Base-by-base conservation (phyloP, 129 eudicot species). In the Flaveria brownii region DNA sequence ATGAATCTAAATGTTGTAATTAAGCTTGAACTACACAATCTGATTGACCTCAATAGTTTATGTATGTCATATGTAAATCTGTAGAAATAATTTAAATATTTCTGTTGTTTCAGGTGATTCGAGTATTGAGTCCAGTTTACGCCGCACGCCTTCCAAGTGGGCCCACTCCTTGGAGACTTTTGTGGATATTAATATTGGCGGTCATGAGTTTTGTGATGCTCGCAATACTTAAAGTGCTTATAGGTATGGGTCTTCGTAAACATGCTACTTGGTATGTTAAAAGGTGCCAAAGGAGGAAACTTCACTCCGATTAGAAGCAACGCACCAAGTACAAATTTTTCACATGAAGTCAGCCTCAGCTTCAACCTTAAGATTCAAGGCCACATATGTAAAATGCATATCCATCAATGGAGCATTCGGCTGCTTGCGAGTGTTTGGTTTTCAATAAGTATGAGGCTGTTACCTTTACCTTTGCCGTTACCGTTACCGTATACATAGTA, bases 251-350 rank as follows among this genome's bases (percentile, higher is more conserved):
- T 46, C 97, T 93, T 47, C 84, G 72, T 20, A 88, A 88, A 82
- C 91, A 88, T 73, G 98, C 98, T 4, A 80, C 85, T 23, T 93
- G 98, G 98, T 93, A 93, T 79, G 75, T 93, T 30, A 84, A 82
- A 69, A 81, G 98, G 84, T 91, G 98, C 81, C 88, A 83, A 74
- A 82, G 74, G 56, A 84, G 97, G 84, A 93, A 93, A 75, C 84
- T 88, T 66, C 98, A 93, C 76, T 73, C 91, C 0, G 97, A 93
- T 73, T 93, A 83, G 76, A 20, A 36, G 28, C 68, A 61, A 9
- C 17, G 28, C 28, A 67, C 42, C 47, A 52, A 33, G 61, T 57
- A 68, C 63, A 57, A 59, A 78, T 33, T 59, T 56, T 43, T 33
- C 74, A 42, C 65, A 64, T 66, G 28, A n/a, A 70, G 18, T 68